Conservation (phyloP, 192 early-diverging fungal genomes). For the Diversispora epigaea region DNA sequence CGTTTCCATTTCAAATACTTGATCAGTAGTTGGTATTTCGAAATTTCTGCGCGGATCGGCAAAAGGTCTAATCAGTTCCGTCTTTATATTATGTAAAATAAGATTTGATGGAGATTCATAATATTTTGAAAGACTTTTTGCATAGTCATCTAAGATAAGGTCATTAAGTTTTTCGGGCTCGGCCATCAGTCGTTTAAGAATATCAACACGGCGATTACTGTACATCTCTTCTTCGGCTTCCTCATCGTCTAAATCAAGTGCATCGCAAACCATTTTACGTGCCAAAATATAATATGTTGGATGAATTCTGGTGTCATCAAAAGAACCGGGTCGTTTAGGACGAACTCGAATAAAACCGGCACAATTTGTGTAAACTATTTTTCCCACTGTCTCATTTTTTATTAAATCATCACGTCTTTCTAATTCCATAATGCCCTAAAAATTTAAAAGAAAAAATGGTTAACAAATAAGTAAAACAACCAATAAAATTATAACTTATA, state of each 20-base stretch:
- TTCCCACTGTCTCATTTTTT: background rate
- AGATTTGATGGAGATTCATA: conserved; percentile 77
- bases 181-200: conserved; percentile 50
- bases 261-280: conserved; percentile 95
- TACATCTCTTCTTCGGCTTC: conserved; percentile 65
- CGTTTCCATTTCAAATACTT: conserved; percentile 76
- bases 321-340: conserved; percentile 54
- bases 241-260: conserved; percentile 76
- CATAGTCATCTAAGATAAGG: conserved; percentile 88
- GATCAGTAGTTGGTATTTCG: conserved; percentile 51
- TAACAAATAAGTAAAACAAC: too few relatives aligned
- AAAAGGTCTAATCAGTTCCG: conserved; percentile 83
- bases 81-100: conserved; percentile 82
- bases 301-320: conserved; percentile 95
- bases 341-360: conserved; percentile 84
- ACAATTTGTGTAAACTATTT: conserved; percentile 84
- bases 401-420: background rate
- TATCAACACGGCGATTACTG: conserved; percentile 34
- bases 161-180: conserved; percentile 80
- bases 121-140: conserved; percentile 73
- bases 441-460: too few relatives aligned
- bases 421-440: background rate
- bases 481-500: too few relatives aligned
- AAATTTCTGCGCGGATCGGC: conserved; percentile 69
- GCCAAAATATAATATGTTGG: conserved; percentile 94